Evolutionary conservation across 108 stramenopile genomes (phyloP).

Genomic region (Bacterosira constricta): DNA sequence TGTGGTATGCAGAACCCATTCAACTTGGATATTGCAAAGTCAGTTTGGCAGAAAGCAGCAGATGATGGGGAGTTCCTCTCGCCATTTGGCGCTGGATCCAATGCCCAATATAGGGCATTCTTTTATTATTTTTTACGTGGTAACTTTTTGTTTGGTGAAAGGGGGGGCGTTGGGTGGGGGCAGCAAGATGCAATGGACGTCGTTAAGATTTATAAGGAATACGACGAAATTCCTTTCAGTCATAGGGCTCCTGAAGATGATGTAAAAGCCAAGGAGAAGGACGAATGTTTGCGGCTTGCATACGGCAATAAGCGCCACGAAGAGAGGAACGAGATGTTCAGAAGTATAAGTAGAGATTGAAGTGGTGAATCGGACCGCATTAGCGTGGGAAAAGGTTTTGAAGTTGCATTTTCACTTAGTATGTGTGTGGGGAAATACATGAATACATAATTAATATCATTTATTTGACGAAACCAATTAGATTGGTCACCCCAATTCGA

Average conservation of each 20-base stretch:
- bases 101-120: not conserved
- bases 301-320: not conserved
- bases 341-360: too few species aligned
- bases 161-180: not conserved
- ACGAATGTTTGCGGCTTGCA: not conserved
- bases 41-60: slow-evolving; percentile 5
- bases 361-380: too few species aligned
- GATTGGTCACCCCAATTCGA: too few species aligned
- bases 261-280: not conserved
- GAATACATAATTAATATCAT: too few species aligned
- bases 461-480: too few species aligned
- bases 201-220: slow-evolving; percentile 1
- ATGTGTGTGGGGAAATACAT: too few species aligned
- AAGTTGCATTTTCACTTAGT: too few species aligned
- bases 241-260: not conserved
- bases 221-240: not conserved
- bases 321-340: not conserved
- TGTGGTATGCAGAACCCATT: too few species aligned
- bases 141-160: not conserved
- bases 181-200: too few species aligned
- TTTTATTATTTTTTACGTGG: not conserved
- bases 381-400: too few species aligned
- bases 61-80: slow-evolving; percentile 6
- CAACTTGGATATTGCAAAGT: not conserved
- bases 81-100: not conserved